Evolutionary conservation across 2,329 filamentous ascomycete species (phyloP), one percentile per base, ranked within the genome.

Genomic region (Daldinia sp.): DNA sequence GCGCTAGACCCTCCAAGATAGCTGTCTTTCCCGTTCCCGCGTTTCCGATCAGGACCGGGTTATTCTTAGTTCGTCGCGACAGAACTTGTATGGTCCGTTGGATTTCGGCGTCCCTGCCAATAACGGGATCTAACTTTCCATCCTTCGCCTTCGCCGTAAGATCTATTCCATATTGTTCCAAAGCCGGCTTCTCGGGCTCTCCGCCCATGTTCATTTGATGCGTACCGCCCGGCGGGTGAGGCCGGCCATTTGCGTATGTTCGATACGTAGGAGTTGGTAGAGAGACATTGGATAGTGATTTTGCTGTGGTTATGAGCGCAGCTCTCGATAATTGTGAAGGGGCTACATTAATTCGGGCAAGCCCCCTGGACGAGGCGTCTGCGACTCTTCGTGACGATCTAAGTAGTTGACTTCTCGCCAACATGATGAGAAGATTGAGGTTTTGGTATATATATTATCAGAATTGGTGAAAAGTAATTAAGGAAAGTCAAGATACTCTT

Each of bases 11-110:
- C 78, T 98, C 94, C 2, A 97, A 80, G 52, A 97, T 92, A 1
- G 94, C 94, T 4, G 94, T 98, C 80, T 98, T 98, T 64, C 94
- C 94, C 0, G 93, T 96, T 69, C 94, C 94, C 7, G 93, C 92
- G 47, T 88, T 89, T 64, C 94, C 94, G 61, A 97, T 97, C n/a
- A 97, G 81, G 0, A 97, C 94, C 0, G 94, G 94, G 69, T 96
- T 96, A 73, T 97, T 98, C 78, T 98, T 98, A 6, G 95, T 98
- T 63, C 95, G 85, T 66, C 95, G 84, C 13, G 94, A 97, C 1
- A 99, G 80, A 9, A 99, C 91, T 73, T 98, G 95, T 62, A 98
- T 97, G 0, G 94, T 97, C 50, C 95, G 85, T 73, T 97, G 92
- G 53, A 98, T 97, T 76, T 97, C 95, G 4, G 87, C 83, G 72